A percentile compares a stretch with the other conserved stretches of the same genome.
phyloP scores from a whole-genome alignment of 1,284 basidiomycete species.

The Filobasidium uniguttulatum region DNA sequence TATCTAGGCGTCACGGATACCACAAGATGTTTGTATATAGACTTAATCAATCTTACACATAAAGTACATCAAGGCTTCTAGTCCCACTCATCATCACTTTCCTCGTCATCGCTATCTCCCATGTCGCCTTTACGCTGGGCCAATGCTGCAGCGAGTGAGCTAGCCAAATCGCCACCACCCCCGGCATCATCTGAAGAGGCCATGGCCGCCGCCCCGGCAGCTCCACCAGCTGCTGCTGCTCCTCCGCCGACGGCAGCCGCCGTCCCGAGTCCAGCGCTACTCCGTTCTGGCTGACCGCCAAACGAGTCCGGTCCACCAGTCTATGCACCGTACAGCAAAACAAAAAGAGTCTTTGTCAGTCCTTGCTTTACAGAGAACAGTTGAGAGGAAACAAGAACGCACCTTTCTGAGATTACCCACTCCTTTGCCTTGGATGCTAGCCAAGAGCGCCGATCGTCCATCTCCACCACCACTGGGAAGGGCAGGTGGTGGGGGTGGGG shows the following conservation, averaged over 20 bases:
- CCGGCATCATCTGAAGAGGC: slow-evolving; percentile 20
- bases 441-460: slow-evolving; percentile 44
- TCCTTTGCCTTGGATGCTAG: slow-evolving; percentile 54
- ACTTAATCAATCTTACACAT: too few species aligned
- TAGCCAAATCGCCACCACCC: slow-evolving; percentile 46
- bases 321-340: background rate
- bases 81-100: slow-evolving; percentile 81
- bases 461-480: slow-evolving; percentile 33
- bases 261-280: slow-evolving; percentile 31
- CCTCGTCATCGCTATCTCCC: slow-evolving; percentile 79
- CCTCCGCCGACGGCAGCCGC: slow-evolving; percentile 38
- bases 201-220: slow-evolving; percentile 16
- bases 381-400: too few species aligned
- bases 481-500: slow-evolving; percentile 55
- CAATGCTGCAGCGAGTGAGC: slow-evolving; percentile 52
- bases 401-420: slow-evolving; percentile 61
- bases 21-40: too few species aligned
- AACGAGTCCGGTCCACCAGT: background rate
- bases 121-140: slow-evolving; percentile 73
- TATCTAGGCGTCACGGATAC: too few species aligned
- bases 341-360: too few species aligned
- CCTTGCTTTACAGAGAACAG: too few species aligned
- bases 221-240: slow-evolving; percentile 33
- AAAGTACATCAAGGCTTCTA: too few species aligned
- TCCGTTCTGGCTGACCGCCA: slow-evolving; percentile 17